Evolutionary conservation across 2,329 filamentous ascomycete genomes (phyloP), one percentile per base, ranked within the genome.

Genomic region (Colletotrichum sp.): DNA sequence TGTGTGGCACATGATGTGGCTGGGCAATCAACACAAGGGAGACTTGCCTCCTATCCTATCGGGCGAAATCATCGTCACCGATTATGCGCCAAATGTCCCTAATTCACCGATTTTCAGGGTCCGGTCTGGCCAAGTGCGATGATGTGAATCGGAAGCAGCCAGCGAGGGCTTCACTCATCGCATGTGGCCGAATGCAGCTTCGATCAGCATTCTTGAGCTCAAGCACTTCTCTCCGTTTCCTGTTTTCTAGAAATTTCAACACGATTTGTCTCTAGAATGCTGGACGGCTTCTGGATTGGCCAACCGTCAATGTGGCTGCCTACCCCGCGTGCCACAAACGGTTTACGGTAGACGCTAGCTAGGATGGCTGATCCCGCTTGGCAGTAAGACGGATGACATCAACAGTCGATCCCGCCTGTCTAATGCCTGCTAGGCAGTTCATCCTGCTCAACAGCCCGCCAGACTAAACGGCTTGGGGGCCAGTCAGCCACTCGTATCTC

Each of bases 311-410:
- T 52, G 39, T 36, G 39, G 28, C 16, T 24, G 21, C 26, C 57
- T 59, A 15, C 26, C 24, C 70, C 57, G 69, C 69, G 57, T 15
- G 44, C 55, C 57, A 18, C 28, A 34, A n/a, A 10, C 28, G 28
- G 65, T 67, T 67, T 26, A 13, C 60, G 28, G 36, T 49, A 15
- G 65, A 18, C 13, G 59, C 15, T 49, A 57, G 57, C 24, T 21
- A 59, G n/a, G 39, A 26, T 76, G 70, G 73, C 64, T 68, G 57
- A 65, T 64, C 57, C 21, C 24, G 7, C 70, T 73, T 76, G 70
- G 70, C 64, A 60, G 36, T 68, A 34, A 76, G 70, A 76, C 64
- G 3, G 63, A 76, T 76, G 73, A 76, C 73, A 76, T 76, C 70
- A 73, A 72, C 44, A 5, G 69, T 26, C 70, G 70, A 76, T 76